phyloP scores from a whole-genome alignment of 2,329 filamentous ascomycete genomes.

The Calonectria honghensis region DNA sequence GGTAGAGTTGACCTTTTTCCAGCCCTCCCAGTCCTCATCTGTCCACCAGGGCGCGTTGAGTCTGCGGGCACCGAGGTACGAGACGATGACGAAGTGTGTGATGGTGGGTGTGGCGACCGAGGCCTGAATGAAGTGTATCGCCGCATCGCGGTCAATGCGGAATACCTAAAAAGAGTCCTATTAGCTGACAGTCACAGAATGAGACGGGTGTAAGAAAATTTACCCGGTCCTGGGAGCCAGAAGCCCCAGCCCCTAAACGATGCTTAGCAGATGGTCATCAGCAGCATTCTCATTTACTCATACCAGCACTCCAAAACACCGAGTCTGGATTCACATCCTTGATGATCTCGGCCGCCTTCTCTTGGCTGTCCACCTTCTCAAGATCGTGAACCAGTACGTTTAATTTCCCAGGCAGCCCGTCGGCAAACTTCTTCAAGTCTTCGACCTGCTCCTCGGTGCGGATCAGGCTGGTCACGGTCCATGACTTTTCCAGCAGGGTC shows the following conservation, averaged over 20 bases:
- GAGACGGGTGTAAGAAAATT: neutral
- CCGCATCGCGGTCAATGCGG: slow-evolving; percentile 54
- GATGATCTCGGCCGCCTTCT: slow-evolving; percentile 72
- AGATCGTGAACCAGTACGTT: slow-evolving; percentile 79
- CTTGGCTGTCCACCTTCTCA: slow-evolving; percentile 78
- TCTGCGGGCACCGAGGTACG: slow-evolving; percentile 72
- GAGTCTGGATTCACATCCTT: slow-evolving; percentile 75
- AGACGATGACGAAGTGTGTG: slow-evolving; percentile 76
- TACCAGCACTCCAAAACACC: slow-evolving; percentile 77
- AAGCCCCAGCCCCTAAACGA: slow-evolving; percentile 46
- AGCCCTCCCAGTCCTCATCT: slow-evolving; percentile 65
- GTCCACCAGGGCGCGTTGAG: slow-evolving; percentile 70
- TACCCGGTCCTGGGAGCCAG: slow-evolving; percentile 64
- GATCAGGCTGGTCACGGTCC: slow-evolving; percentile 84
- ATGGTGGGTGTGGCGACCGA: slow-evolving; percentile 58
- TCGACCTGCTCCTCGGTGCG: slow-evolving; percentile 78
- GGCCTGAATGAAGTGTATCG: slow-evolving; percentile 50
- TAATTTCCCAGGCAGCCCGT: slow-evolving; percentile 74
- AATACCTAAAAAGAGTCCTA: slow-evolving; percentile 47
- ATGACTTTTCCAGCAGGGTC: slow-evolving; percentile 80
- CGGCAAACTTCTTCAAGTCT: slow-evolving; percentile 75
- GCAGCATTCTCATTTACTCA: neutral
- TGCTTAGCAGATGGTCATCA: slow-evolving; percentile 20
- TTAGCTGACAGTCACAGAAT: neutral
- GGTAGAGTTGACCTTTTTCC: slow-evolving; percentile 61